phyloP scores from a whole-genome alignment of 2,329 filamentous ascomycete genomes.

The Colletotrichum spinosum region DNA sequence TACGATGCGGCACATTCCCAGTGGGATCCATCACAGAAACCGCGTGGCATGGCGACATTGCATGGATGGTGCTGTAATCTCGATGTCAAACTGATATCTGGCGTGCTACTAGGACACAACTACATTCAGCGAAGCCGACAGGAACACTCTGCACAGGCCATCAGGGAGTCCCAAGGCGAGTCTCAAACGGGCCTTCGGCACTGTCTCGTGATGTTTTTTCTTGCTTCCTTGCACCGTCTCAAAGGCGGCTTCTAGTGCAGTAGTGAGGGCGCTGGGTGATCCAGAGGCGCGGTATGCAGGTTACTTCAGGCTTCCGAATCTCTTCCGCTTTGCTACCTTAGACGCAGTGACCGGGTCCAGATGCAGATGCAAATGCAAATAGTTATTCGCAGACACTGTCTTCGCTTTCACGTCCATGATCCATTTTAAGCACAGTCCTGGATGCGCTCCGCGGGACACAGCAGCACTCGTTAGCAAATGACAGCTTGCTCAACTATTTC shows the following conservation, averaged over 20 bases:
- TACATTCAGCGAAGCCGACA: no score
- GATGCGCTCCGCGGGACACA: background rate
- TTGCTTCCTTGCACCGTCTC: background rate
- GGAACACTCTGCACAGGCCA: background rate
- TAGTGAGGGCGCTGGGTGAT: no score
- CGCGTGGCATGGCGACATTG: no score
- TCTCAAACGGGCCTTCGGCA: no score
- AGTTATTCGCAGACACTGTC: no score
- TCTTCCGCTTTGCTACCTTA: background rate
- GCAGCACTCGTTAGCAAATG: conserved; percentile 11
- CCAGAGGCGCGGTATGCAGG: no score
- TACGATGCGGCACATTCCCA: no score
- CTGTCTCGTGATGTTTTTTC: no score
- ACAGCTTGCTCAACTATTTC: conserved; percentile 5
- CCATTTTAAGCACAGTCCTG: conserved; percentile 4
- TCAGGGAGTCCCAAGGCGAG: no score
- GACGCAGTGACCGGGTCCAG: background rate
- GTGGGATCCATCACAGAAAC: no score
- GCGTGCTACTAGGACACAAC: background rate
- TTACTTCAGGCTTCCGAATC: background rate
- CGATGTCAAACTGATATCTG: background rate
- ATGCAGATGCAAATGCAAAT: background rate
- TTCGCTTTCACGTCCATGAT: background rate
- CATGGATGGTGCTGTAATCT: no score
- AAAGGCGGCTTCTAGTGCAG: no score